Evolutionary conservation across 177 flowering plant species (phyloP), one percentile per base, ranked within the genome.

Genomic region (Telopea speciosissima): DNA sequence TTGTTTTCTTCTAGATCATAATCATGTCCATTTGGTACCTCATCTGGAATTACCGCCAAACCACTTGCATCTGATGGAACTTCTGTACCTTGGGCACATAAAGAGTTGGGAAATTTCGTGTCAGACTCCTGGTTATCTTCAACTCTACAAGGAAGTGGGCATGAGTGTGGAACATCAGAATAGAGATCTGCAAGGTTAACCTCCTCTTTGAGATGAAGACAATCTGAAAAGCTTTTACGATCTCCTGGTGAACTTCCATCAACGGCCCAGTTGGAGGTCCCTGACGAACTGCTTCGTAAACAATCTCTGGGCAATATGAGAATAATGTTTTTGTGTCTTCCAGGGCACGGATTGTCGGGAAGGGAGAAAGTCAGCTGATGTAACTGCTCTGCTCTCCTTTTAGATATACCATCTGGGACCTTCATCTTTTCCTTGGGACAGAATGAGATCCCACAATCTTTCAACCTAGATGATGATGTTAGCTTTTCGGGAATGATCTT

Each of bases 111-210:
- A 12, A 59, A 69, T 65, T 72, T 67, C 52, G 68, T 44, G 12
- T 75, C 77, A 24, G 79, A 68, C 60, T 65, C 64, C 14, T 63
- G 24, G 26, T 63, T 68, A n/a, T 59, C 58, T 69, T 80, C 83
- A 72, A 17, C 72, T 52, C 62, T 24, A 71, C 74, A 69, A 65
- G 85, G 84, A 63, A 83, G 82, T 22, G 90, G 86, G 68, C 88
- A 83, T 16, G 90, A 88, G 67, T 76, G 80, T 17, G 90, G 81
- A 74, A 84, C 66, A 26, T 80, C 84, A 74, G 85, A 69, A 61
- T 52, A 25, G 16, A 70, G 66, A 61, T 73, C 83, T 3, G 56
- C 66, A 36, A 73, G 72, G 63, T 73, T 64, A 65, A 33, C 65
- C 71, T 70, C 77, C n/a, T 58, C n/a, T 62, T 61, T 63, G 59